A percentile compares a stretch with the other conserved stretches of the same genome.
These are phyloP conservation scores for Phialophora verrucosa DNA, from an alignment of 2,329 filamentous ascomycete species.

Conservation along the genomic window DNA sequence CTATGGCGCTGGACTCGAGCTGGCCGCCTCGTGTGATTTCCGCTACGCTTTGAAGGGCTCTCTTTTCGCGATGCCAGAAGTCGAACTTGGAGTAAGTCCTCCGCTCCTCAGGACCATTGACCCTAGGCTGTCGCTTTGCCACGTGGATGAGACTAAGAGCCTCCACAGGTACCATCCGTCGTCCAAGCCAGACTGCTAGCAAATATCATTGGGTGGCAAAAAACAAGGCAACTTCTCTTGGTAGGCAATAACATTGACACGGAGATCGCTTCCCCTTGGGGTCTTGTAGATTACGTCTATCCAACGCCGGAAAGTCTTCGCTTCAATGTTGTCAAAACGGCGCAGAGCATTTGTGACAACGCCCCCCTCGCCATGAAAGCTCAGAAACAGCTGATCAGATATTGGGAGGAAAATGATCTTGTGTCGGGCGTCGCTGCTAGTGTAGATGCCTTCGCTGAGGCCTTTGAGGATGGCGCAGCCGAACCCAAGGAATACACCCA, in stretches of 20 bases:
- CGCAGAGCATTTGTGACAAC: conserved; percentile 11
- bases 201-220: conserved; percentile 39
- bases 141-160: not conserved
- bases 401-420: conserved; percentile 41
- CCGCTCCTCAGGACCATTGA: not conserved
- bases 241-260: conserved; percentile 23
- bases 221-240: conserved; percentile 34
- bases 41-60: conserved; percentile 27
- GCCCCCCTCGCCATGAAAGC: conserved; percentile 25
- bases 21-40: conserved; percentile 38
- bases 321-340: not conserved
- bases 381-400: conserved; percentile 35
- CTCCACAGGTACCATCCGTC: conserved; percentile 32
- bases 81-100: conserved; percentile 22
- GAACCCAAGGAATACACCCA: conserved; percentile 32
- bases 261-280: conserved; percentile 18
- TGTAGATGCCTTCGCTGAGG: conserved; percentile 40
- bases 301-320: not conserved
- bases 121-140: not conserved
- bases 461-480: conserved; percentile 24
- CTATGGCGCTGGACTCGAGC: conserved; percentile 29
- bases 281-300: conserved; percentile 30
- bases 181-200: conserved; percentile 35
- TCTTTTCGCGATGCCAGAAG: conserved; percentile 37
- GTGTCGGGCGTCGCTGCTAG: conserved; percentile 40